A percentile compares a stretch with the other conserved stretches of the same genome.
phyloP scores from a whole-genome alignment of 2,329 filamentous ascomycete genomes.

The Tolypocladium ovalisporum region DNA sequence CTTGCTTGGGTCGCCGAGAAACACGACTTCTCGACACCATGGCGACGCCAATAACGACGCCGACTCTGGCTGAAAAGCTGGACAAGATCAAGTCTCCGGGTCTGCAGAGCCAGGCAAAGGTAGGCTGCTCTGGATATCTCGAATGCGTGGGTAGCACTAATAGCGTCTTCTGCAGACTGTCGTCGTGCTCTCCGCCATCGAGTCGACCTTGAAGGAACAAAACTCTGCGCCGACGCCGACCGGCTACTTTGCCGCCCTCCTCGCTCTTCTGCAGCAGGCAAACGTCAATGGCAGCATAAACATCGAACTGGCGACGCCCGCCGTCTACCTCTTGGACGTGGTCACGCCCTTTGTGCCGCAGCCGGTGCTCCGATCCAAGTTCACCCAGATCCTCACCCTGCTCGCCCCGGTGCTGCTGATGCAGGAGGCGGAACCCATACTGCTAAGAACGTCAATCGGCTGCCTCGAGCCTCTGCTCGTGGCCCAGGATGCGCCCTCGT shows the following conservation, averaged over 20 bases:
- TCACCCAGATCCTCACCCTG: conserved; percentile 80
- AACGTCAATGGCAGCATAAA: conserved; percentile 59
- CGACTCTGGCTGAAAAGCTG: conserved; percentile 72
- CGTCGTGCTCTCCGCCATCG: conserved; percentile 80
- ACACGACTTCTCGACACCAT: conserved; percentile 10
- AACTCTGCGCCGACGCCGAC: conserved; percentile 75
- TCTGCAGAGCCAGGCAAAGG: conserved; percentile 89
- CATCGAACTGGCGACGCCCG: conserved; percentile 72
- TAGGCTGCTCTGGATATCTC: conserved; percentile 28
- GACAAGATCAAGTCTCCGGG: conserved; percentile 96
- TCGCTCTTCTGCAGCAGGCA: conserved; percentile 75
- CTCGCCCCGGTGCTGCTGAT: conserved; percentile 76
- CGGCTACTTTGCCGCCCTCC: conserved; percentile 89
- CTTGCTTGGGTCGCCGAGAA: neutral
- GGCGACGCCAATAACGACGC: conserved; percentile 33
- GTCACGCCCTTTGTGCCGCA: conserved; percentile 77
- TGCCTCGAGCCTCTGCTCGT: conserved; percentile 85
- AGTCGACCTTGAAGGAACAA: conserved; percentile 84
- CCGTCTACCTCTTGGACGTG: conserved; percentile 91
- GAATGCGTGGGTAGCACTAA: conserved; percentile 2
- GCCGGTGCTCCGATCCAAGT: conserved; percentile 84
- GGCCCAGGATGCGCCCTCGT: conserved; percentile 77
- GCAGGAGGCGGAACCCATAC: conserved; percentile 72
- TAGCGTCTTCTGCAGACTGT: conserved; percentile 46
- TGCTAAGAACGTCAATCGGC: conserved; percentile 80